Evolutionary conservation across 2,329 filamentous ascomycete species (phyloP).

Genomic region (Sporothrix luriei): DNA sequence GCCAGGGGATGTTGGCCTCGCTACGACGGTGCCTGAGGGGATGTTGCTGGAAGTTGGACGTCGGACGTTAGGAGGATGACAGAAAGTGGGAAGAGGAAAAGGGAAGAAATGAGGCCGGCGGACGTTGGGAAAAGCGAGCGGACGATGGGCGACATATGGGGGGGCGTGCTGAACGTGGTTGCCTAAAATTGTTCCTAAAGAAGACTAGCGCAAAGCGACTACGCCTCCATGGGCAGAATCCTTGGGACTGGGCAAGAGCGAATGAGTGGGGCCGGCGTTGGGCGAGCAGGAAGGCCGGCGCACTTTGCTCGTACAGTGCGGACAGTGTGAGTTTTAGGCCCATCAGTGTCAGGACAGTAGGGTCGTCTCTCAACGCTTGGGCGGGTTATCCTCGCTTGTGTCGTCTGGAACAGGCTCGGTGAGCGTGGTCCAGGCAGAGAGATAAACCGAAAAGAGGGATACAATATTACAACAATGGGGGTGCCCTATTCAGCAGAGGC

Average conservation of each 20-base stretch:
- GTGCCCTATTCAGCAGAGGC: neutral
- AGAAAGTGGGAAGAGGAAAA: conserved; percentile 24
- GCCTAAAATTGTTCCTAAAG: conserved; percentile 36
- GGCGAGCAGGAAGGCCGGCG: conserved; percentile 7
- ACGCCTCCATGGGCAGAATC: conserved; percentile 36
- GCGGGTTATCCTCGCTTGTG: neutral
- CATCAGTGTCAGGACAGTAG: neutral
- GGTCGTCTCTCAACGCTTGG: conserved; percentile 1
- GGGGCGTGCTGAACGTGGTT: conserved; percentile 35
- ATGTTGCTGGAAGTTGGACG: conserved; percentile 14
- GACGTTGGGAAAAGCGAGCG: conserved; percentile 28
- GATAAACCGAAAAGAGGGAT: neutral
- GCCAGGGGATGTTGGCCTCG: conserved; percentile 19
- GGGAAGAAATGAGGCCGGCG: conserved; percentile 23
- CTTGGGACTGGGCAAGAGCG: conserved; percentile 20
- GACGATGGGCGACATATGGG: conserved; percentile 33
- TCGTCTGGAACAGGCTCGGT: conserved; percentile 6
- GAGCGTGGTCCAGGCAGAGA: conserved; percentile 7
- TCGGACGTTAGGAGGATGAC: conserved; percentile 33
- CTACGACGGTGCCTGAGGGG: conserved; percentile 18
- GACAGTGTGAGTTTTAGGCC: neutral
- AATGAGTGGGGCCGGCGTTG: conserved; percentile 17
- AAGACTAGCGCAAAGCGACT: conserved; percentile 35
- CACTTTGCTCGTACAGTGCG: conserved; percentile 21
- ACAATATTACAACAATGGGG: neutral